phyloP scores from a whole-genome alignment of 1,284 basidiomycete species.

The Cutaneotrichosporon dermatis region DNA sequence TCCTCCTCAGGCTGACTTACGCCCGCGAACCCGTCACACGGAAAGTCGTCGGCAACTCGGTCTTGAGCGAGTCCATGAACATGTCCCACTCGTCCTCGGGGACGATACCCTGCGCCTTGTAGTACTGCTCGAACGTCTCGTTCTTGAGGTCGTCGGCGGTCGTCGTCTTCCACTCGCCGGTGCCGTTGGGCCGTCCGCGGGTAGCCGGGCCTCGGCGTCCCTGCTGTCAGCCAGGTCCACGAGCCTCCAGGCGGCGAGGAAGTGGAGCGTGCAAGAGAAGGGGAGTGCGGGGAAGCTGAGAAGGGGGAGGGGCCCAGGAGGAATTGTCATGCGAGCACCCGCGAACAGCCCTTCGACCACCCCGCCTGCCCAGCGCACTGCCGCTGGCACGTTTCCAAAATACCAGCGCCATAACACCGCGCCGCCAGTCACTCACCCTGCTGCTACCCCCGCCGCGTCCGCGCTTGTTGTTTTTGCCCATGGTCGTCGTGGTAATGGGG shows the following conservation, averaged over 20 bases:
- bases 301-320: too few species aligned
- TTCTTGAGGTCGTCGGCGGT: slow-evolving; percentile 55
- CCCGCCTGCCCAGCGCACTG: too few species aligned
- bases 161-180: slow-evolving; percentile 23
- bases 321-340: neutral
- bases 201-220: neutral
- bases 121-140: slow-evolving; percentile 68
- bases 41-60: slow-evolving; percentile 88
- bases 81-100: slow-evolving; percentile 66
- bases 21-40: slow-evolving; percentile 81
- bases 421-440: neutral
- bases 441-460: slow-evolving; percentile 7
- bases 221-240: neutral
- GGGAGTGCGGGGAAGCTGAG: too few species aligned
- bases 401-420: too few species aligned
- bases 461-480: slow-evolving; percentile 17
- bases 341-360: neutral
- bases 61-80: slow-evolving; percentile 65
- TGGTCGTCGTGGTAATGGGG: neutral
- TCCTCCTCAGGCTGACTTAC: slow-evolving; percentile 53
- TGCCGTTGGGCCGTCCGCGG: neutral
- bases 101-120: slow-evolving; percentile 53
- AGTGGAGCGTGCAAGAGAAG: too few species aligned
- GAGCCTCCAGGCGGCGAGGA: neutral
- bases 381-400: too few species aligned